Base-by-base conservation (phyloP, 371 early-diverging fungal species). In the Apophysomyces trapeziformis region DNA sequence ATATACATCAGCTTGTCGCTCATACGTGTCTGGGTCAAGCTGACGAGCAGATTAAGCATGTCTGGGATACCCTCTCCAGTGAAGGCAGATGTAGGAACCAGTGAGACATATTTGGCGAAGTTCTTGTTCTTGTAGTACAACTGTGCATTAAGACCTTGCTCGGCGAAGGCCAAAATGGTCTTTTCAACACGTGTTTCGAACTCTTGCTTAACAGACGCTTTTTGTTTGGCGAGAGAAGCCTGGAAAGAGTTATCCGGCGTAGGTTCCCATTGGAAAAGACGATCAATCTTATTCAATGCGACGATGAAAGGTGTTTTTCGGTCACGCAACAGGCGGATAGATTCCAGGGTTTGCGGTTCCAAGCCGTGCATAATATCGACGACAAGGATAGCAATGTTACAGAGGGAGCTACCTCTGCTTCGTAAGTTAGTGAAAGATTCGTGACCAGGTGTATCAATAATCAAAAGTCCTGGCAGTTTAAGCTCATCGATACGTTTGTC, bases 391-490 rank as follows among this genome's bases (percentile, higher is more conserved):
- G 99, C 99, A 77, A 99, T 97, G 90, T 99, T 98, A 89, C 99
- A 99, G 63, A 99, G 92, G 7, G 98, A 98, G 43, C 98, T 97
- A 54, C 99, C 99, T 77, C 99, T 91, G 32, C 95, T 92, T 67
- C 99, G 88, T 79, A 99, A 83, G 87, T 99, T 99, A 58, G 98
- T 94, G 85, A 99, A 99, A 64, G 99, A 97, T 78, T 99, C 99
- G 94, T 99, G 99, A 66, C 99, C 99, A 26, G 99, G 99, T 2
- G 99, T 99, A 84, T 99, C 99, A 71, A 99, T 99, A 66, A 99
- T 87, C 68, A 99, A 84, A 41, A 99, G 86, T 75, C 99, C 99
- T 36, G 99, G 99, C 35, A 99, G 85, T 74, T 96, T 95, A 77
- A 87, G 78, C 46, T 83, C 70, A 21, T 77, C 81, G 26, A 68